Evolutionary conservation across 495 filamentous ascomycete species (phyloP), one percentile per base, ranked within the genome.

Genomic region (Ascodesmis nigricans): DNA sequence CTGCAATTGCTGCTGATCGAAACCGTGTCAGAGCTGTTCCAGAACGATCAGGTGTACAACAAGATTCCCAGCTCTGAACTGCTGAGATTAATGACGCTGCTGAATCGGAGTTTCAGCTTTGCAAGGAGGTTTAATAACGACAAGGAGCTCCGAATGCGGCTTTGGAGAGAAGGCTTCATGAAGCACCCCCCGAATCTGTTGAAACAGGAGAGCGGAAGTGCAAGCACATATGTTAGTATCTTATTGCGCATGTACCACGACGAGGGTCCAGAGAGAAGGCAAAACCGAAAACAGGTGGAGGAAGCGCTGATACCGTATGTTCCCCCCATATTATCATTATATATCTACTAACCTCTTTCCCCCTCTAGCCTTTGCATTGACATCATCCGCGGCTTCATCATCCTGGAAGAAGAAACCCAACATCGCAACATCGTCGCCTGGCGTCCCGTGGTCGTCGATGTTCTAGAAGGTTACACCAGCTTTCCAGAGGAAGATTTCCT

Each of bases 111-210:
- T 26, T 95, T 90, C 58, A 69, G 78, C 20, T 99, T 99, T 43
- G 87, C 90, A 8, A 83, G 84, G 53, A 77, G 73, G 40, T 99
- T 99, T 64, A 99, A 99, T 54, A 75, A 75, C 39, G 82, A 99
- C 58, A 90, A 91, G 53, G 90, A 93, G 40, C 61, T 99, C 18
- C 70, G 87, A 13, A 91, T 90, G 71, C 68, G 80, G 23, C 60
- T 99, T 5, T 95, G 84, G 82, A 63, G 78, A 16, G 90, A 99
- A 49, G 87, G 87, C 4, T 99, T 95, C 65, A 99, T 99, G 87
- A 93, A 91, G 57, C 83, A 93, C 52, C 90, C 90, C 21, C 87
- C 87, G 3, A 99, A 99, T 50, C 57, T 99, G n/a, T 66, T 99
- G 17, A 99, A 99, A 58, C 87, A 99, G 54, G 87, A 99, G 55